Base-by-base conservation (phyloP, 1,139 yeast genomes). In the Geotrichum australiense region DNA sequence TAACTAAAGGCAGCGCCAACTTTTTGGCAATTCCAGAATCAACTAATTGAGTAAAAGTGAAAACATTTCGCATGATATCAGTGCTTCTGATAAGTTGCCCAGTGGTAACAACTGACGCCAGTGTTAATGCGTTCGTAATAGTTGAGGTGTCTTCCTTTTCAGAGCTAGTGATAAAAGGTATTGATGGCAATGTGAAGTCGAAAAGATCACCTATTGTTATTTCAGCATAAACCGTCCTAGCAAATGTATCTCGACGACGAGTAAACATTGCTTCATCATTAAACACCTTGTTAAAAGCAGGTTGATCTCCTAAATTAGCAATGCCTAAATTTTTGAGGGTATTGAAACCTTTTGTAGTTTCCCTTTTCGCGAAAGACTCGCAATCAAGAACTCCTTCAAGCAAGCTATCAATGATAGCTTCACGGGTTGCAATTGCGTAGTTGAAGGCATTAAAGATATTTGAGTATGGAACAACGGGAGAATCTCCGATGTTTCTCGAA, bases 181-280 rank as follows among this genome's bases (percentile, higher is more conserved):
- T 1, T 87, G 87, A 12, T 46, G 60, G 59, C 24, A 61, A 42
- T 11, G 57, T 47, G 16, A 66, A 42, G 53, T 89, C 94, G 56
- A 89, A 69, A 53, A 87, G 78, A 60, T 91, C 97, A 14, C 69
- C 45, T 2, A 83, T 42, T 12, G 79, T 75, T 36, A 89, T 71
- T 27, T 74, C 71, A 27, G 77, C 74, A 47, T 73, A 68, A 35
- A 89, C 65, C 38, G 74, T 69, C 50, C 80, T 76, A 29, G 76
- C 72, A 31, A 79, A 64, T 4, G 73, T 61, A 54, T 91, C 96
- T 35, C 73, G 74, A 44, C 72, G 71, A 52, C 89, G 76, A 2
- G 86, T 74, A 53, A 87, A 91, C 98, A 91, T 91, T 38, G 82
- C 71, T 20, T 78, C 81, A 12, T 84, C 74, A 45, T 83, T 76